Conservation (phyloP, 176 grass and related monocot species). For the Avena eriantha region DNA sequence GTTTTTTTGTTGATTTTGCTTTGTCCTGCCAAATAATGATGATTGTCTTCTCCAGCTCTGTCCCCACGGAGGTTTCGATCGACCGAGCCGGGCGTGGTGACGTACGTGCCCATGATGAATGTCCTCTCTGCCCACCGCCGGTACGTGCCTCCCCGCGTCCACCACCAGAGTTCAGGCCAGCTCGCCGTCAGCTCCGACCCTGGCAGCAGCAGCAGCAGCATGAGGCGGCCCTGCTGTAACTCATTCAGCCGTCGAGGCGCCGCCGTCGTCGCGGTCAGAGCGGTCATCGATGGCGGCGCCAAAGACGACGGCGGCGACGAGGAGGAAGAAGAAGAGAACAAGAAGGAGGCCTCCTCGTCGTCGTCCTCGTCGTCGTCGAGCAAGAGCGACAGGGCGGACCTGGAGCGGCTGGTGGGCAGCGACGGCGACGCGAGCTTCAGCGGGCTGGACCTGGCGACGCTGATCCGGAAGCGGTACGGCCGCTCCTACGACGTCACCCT, state of each 20-base stretch:
- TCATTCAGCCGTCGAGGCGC: not conserved
- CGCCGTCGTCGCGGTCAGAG: constrained; percentile 30
- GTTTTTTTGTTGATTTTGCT: too few species aligned
- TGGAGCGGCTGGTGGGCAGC: constrained; percentile 69
- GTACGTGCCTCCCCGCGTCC: constrained; percentile 25
- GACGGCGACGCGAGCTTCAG: constrained; percentile 66
- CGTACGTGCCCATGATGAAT: constrained; percentile 51
- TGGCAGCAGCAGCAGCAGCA: not conserved
- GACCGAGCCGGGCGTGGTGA: too few species aligned
- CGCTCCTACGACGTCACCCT: constrained; percentile 92
- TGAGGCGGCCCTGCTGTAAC: not conserved
- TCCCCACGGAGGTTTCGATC: too few species aligned
- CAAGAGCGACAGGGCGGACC: constrained; percentile 43
- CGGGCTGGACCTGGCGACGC: constrained; percentile 79
- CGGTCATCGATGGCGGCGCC: constrained; percentile 23
- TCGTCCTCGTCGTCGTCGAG: not conserved
- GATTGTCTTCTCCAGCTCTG: too few species aligned
- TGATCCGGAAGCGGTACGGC: constrained; percentile 90
- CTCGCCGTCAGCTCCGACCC: not conserved
- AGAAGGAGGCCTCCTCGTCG: not conserved
- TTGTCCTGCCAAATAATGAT: too few species aligned
- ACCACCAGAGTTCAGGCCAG: constrained; percentile 34
- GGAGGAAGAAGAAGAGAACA: not conserved
- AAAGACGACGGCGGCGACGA: constrained; percentile 41
- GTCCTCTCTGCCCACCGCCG: constrained; percentile 48